phyloP scores from a whole-genome alignment of 768 basidiomycete species.

The Leccinum olivaceopallidum region DNA sequence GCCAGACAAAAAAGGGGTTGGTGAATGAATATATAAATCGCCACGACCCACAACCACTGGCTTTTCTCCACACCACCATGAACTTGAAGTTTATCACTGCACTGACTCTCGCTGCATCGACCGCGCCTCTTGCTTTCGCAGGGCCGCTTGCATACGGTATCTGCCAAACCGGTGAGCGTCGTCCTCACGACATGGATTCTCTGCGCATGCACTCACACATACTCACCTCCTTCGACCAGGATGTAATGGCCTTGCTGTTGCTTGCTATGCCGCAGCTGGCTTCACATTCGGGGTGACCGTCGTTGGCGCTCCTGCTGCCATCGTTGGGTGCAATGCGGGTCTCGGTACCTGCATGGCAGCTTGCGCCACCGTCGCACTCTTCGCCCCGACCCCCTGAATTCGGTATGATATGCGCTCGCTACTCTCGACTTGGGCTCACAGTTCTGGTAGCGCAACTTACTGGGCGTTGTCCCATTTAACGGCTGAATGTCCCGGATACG shows the following conservation, averaged over 20 bases:
- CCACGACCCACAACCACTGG: too few species aligned
- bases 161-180: too few species aligned
- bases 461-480: not conserved
- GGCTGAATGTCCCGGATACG: not conserved
- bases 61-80: too few species aligned
- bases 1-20: too few species aligned
- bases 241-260: conserved; percentile 22
- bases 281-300: conserved; percentile 26
- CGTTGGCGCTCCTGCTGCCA: conserved; percentile 18
- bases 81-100: too few species aligned
- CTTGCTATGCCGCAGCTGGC: conserved; percentile 27
- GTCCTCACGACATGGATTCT: too few species aligned
- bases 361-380: conserved; percentile 13
- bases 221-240: conserved; percentile 10
- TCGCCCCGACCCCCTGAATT: conserved; percentile 26
- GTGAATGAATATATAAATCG: too few species aligned
- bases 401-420: not conserved
- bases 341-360: conserved; percentile 11
- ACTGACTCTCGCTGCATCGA: too few species aligned
- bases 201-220: not conserved
- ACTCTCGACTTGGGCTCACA: not conserved
- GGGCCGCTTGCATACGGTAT: too few species aligned
- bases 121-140: too few species aligned
- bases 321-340: conserved; percentile 24
- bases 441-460: not conserved